These are phyloP conservation scores for thale cress (Arabidopsis thaliana) DNA, from an alignment of 345 rosid species.

Conservation along the genomic window TAIR10.1 NC_003076.8:22797501-22798000, in stretches of 20 bases:
- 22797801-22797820: background rate
- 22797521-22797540: background rate
- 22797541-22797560: background rate
- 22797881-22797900: background rate
- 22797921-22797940: background rate
- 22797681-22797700: background rate
- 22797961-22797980: constrained; percentile 27
- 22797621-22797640: constrained; percentile 23
- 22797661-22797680: background rate
- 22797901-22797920: background rate
- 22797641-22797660: constrained; percentile 7
- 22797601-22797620: constrained; percentile 16
- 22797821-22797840: background rate
- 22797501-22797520: background rate
- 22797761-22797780: background rate
- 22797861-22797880: background rate
- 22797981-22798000: constrained; percentile 7
- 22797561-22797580: background rate
- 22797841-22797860: background rate
- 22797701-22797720: background rate
- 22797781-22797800: background rate
- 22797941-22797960: constrained; percentile 6
- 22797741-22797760: background rate
- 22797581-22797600: constrained; percentile 10
- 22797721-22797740: background rate